phyloP scores from a whole-genome alignment of 208 protist species.

The Acanthamoeba castellanii region DNA sequence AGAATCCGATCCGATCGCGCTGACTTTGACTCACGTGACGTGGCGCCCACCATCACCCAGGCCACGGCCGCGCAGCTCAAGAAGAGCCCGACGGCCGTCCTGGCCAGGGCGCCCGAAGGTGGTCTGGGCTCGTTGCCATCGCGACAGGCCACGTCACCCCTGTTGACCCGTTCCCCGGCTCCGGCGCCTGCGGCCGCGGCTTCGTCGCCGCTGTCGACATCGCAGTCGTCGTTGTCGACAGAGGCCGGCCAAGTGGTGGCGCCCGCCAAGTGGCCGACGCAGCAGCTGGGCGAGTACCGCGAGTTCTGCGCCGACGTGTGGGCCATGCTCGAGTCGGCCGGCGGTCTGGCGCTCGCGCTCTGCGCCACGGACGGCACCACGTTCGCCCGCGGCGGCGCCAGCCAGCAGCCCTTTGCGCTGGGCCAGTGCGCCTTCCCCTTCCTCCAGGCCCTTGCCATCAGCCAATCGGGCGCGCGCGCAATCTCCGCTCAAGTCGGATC shows the following conservation, averaged over 20 bases:
- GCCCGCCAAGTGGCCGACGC: background rate
- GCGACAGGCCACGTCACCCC: too few species aligned
- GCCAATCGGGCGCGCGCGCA: background rate
- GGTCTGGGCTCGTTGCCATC: too few species aligned
- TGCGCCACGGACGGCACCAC: background rate
- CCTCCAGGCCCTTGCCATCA: background rate
- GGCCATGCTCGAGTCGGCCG: background rate
- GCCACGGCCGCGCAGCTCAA: too few species aligned
- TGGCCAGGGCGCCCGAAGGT: too few species aligned
- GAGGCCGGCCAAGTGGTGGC: background rate
- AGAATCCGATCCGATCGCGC: too few species aligned
- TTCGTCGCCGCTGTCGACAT: too few species aligned
- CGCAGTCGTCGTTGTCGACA: too few species aligned
- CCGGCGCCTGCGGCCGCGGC: too few species aligned
- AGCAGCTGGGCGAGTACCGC: background rate
- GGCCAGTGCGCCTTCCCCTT: slow-evolving; percentile 15
- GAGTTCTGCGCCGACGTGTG: background rate
- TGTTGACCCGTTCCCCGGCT: too few species aligned
- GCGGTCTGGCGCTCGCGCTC: background rate
- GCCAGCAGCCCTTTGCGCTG: background rate
- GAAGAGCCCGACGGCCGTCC: too few species aligned
- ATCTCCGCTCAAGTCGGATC: background rate
- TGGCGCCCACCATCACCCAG: too few species aligned
- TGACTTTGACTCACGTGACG: too few species aligned
- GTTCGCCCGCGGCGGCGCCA: background rate